Evolutionary conservation across 495 filamentous ascomycete genomes (phyloP), one percentile per base, ranked within the genome.

Genomic region (Hypoxylon subgilvum): DNA sequence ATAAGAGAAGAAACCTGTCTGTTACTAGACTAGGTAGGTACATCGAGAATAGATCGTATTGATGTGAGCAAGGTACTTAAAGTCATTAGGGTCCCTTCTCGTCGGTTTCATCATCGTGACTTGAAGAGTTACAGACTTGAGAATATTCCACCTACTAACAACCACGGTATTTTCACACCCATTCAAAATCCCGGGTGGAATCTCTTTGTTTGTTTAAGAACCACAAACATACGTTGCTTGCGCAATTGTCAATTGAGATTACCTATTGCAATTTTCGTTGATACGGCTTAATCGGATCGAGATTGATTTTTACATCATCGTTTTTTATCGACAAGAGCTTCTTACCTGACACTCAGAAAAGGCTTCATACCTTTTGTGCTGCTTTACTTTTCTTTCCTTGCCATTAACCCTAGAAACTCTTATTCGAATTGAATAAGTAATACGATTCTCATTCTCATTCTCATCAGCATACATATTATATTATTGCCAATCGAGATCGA

Each of bases 271-370:
- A 52, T 43, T 52, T 39, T 47, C 18, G 42, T 56, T 40, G n/a
- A n/a, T n/a, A 62, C 39, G 40, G 46, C 41, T 57, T 50, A 57
- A 22, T 34, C 51, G 4, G 45, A 41, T 28, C 19, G 28, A 62
- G 40, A 17, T 46, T n/a, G n/a, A n/a, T n/a, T n/a, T 56, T 63
- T 63, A 63, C 59, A 63, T 63, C 52, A 57, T 63, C 52, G 30
- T 38, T 13, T 3, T 40, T 54, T 57, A 52, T 50, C 34, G 47
- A 52, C 35, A 56, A 48, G 52, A 56, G 27, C 17, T 31, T 19
- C 46, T 54, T 44, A n/a, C n/a, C n/a, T n/a, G n/a, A n/a, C n/a
- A n/a, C n/a, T n/a, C n/a, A n/a, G n/a, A n/a, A n/a, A n/a, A n/a
- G n/a, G n/a, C n/a, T n/a, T n/a, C n/a, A n/a, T n/a, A n/a, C n/a